Evolutionary conservation across 2,329 filamentous ascomycete genomes (phyloP).

Genomic region (Beauveria sp.): DNA sequence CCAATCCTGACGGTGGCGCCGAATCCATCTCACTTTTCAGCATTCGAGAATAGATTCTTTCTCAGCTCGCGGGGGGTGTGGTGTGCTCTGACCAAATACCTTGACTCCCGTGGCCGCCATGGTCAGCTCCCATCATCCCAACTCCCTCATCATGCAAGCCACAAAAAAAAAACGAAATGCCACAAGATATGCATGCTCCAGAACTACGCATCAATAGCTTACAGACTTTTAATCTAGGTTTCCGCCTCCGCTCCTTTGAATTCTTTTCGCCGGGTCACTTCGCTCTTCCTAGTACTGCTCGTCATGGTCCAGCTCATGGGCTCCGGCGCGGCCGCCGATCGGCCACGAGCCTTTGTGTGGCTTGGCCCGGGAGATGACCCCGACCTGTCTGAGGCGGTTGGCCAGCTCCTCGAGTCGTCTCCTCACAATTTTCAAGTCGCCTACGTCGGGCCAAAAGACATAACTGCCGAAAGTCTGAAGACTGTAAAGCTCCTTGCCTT

Average conservation of each 20-base stretch:
- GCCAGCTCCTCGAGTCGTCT: constrained; percentile 16
- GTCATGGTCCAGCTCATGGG: constrained; percentile 2
- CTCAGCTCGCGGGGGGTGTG: neutral
- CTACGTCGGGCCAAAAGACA: constrained; percentile 16
- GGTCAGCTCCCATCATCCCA: neutral
- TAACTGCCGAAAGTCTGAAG: constrained; percentile 13
- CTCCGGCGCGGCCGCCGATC: neutral
- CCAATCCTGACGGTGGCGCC: neutral
- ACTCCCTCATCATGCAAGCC: neutral
- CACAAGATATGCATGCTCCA: neutral
- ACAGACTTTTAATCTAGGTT: neutral
- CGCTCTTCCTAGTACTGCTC: neutral
- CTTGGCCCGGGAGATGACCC: constrained; percentile 15
- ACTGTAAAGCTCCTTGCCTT: constrained; percentile 15
- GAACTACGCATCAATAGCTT: neutral
- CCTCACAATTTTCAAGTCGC: constrained; percentile 15
- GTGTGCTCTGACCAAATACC: neutral
- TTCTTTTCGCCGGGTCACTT: neutral
- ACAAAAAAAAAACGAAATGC: neutral
- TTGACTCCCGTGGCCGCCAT: neutral
- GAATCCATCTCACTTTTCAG: too few species aligned
- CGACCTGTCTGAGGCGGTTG: constrained; percentile 16
- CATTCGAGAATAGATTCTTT: neutral
- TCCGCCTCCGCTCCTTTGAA: neutral
- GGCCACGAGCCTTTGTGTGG: constrained; percentile 16